phyloP scores from a whole-genome alignment of 306 rosid species.

The Quercus mongolica region DNA sequence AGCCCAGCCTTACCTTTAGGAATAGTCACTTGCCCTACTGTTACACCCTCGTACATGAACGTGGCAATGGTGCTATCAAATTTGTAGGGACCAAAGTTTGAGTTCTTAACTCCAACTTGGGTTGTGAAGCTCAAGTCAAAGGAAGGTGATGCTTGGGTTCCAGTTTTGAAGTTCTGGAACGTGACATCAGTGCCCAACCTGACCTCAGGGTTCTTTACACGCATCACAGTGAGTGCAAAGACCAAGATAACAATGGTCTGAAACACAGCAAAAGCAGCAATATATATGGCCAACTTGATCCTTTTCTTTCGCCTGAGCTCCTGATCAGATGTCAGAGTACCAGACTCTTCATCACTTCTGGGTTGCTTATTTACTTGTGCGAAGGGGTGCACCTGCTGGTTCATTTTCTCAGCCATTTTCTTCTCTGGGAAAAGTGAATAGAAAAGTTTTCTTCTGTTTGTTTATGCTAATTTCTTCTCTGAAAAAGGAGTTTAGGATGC shows the following conservation, averaged over 20 bases:
- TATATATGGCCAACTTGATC: too few relatives aligned
- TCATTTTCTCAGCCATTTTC: slow-evolving; percentile 1
- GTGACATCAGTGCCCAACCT: not conserved
- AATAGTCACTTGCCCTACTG: not conserved
- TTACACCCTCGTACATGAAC: not conserved
- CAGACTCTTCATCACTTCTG: not conserved
- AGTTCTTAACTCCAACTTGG: not conserved
- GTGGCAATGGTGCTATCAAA: not conserved
- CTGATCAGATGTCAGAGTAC: too few relatives aligned
- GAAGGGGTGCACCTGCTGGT: not conserved
- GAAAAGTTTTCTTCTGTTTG: too few relatives aligned
- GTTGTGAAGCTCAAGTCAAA: not conserved
- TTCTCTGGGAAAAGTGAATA: not conserved
- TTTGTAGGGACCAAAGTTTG: slow-evolving; percentile 15
- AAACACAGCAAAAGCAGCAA: too few relatives aligned
- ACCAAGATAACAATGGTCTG: too few relatives aligned
- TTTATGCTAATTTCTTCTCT: too few relatives aligned
- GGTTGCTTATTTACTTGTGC: not conserved
- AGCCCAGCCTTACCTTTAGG: slow-evolving; percentile 1
- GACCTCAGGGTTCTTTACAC: too few relatives aligned
- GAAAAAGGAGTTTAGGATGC: too few relatives aligned
- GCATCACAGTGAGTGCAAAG: too few relatives aligned
- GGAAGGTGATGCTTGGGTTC: not conserved
- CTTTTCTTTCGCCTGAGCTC: too few relatives aligned
- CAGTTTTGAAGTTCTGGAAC: not conserved